Conservation (phyloP, 169 alveolate species). For the Theileria sp. region DNA sequence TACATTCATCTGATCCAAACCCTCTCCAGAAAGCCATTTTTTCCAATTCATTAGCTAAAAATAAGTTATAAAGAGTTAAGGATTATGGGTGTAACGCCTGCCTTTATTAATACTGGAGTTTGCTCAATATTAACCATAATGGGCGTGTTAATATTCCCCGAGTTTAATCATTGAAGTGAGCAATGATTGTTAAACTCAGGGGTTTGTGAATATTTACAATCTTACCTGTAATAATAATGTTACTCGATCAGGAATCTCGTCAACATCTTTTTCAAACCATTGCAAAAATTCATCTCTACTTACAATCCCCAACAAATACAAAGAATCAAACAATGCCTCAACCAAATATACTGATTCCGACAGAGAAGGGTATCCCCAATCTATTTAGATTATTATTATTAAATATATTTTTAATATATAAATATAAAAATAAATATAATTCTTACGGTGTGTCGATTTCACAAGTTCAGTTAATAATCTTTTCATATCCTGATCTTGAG, state of each 20-base stretch:
- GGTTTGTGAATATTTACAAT: background rate
- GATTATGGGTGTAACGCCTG: slow-evolving; percentile 18
- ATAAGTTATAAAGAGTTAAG: background rate
- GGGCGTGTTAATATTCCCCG: slow-evolving; percentile 18
- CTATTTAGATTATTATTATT: background rate
- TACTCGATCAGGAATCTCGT: slow-evolving; percentile 60
- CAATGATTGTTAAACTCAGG: slow-evolving; percentile 1
- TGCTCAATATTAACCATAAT: slow-evolving; percentile 10
- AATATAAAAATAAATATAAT: background rate
- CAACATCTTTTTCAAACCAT: slow-evolving; percentile 51
- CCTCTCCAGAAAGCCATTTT: slow-evolving; percentile 63
- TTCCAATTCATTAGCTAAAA: slow-evolving; percentile 60
- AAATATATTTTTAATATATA: background rate
- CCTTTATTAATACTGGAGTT: slow-evolving; percentile 13
- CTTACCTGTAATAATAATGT: slow-evolving; percentile 59
- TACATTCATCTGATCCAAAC: background rate
- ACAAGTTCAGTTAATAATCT: slow-evolving; percentile 52
- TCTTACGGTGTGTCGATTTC: slow-evolving; percentile 34
- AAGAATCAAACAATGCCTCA: slow-evolving; percentile 65
- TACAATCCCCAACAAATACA: slow-evolving; percentile 30
- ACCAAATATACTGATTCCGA: slow-evolving; percentile 54
- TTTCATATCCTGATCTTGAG: slow-evolving; percentile 27
- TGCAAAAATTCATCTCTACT: slow-evolving; percentile 24
- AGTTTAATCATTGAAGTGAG: background rate
- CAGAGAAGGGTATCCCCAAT: slow-evolving; percentile 59